Evolutionary conservation across 805 yeast genomes (phyloP).

Genomic region (Hemisphaericaspora nanyangensis): DNA sequence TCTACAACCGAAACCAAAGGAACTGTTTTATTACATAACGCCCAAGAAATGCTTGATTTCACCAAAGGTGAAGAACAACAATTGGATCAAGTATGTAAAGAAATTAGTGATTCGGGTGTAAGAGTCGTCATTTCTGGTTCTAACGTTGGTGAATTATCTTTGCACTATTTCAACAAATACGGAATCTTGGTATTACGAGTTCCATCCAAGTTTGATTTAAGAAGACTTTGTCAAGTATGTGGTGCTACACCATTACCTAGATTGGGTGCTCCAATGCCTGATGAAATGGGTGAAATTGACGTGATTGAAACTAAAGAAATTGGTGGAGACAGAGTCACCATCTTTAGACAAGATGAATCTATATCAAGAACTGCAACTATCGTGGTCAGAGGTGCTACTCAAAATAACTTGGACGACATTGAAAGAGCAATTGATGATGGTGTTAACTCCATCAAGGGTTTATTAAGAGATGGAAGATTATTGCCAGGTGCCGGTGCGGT

Average conservation of each 20-base stretch:
- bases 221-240: conserved; percentile 92
- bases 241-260: conserved; percentile 96
- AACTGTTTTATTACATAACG: conserved; percentile 91
- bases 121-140: conserved; percentile 92
- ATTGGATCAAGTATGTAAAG: conserved; percentile 79
- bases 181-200: conserved; percentile 82
- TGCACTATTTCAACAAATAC: conserved; percentile 87
- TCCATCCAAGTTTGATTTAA: conserved; percentile 88
- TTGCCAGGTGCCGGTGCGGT: conserved; percentile 96
- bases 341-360: conserved; percentile 79
- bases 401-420: conserved; percentile 86
- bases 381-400: conserved; percentile 94
- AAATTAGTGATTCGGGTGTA: conserved; percentile 79
- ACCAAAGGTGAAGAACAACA: conserved; percentile 95
- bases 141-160: conserved; percentile 86
- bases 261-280: conserved; percentile 92
- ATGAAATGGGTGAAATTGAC: conserved; percentile 87
- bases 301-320: conserved; percentile 87
- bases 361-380: conserved; percentile 81
- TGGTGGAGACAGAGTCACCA: conserved; percentile 96
- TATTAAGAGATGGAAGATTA: conserved; percentile 72
- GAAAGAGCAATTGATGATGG: conserved; percentile 98
- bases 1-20: conserved; percentile 98
- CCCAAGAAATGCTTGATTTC: conserved; percentile 94
- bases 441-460: conserved; percentile 84